Conservation (phyloP, 768 basidiomycete species). For the Boletus tylopilopsis region DNA sequence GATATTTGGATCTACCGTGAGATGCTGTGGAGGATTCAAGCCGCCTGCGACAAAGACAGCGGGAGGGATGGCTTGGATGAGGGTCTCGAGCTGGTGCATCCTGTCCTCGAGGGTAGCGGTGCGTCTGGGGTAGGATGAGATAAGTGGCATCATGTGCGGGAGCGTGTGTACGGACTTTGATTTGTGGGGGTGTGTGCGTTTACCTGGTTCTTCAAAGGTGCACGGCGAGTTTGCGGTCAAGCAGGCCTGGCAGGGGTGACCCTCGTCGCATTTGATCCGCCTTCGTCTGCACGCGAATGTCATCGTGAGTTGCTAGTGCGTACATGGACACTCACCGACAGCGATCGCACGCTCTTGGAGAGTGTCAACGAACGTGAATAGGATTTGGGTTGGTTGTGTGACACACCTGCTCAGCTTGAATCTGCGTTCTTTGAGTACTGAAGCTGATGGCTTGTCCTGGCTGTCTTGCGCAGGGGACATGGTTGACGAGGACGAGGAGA, state of each 20-base stretch:
- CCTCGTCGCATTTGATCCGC: conserved; percentile 86
- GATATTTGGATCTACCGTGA: conserved; percentile 31
- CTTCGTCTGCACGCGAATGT: conserved; percentile 49
- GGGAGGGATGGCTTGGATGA: conserved; percentile 81
- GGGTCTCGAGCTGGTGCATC: conserved; percentile 83
- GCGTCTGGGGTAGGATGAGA: conserved; percentile 41
- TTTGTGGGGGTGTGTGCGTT: conserved; percentile 82
- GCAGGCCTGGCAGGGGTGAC: conserved; percentile 86
- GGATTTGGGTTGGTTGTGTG: background rate
- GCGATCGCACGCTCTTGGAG: conserved; percentile 77
- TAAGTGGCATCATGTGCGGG: conserved; percentile 3
- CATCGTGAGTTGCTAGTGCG: background rate
- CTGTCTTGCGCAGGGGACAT: conserved; percentile 32
- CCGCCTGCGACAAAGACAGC: conserved; percentile 70
- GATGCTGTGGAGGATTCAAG: conserved; percentile 31
- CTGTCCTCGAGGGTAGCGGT: conserved; percentile 83
- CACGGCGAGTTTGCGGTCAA: conserved; percentile 78
- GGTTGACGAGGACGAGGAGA: conserved; percentile 9
- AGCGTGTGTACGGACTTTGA: conserved; percentile 61
- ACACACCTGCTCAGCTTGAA: conserved; percentile 84
- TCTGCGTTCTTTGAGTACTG: conserved; percentile 71
- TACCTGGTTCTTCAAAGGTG: conserved; percentile 85
- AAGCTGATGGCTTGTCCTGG: conserved; percentile 44
- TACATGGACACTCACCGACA: conserved; percentile 61
- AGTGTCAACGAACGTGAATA: too few relatives aligned